phyloP scores from a whole-genome alignment of 345 rosid species.

The Crucihimalaya himalaica region DNA sequence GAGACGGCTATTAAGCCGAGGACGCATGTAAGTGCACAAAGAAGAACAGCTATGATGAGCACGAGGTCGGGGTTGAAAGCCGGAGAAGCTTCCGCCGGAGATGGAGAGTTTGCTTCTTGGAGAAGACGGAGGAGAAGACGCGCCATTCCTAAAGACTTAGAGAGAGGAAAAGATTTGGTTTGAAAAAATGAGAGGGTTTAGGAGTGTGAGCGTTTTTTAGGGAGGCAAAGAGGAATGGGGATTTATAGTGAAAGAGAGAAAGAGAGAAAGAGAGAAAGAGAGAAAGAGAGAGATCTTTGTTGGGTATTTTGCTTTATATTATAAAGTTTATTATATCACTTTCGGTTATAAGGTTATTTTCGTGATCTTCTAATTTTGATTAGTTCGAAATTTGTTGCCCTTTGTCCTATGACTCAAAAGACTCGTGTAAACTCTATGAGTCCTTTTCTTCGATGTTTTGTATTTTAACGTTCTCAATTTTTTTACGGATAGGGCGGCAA shows the following conservation, averaged over 20 bases:
- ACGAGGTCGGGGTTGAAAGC: slow-evolving; percentile 66
- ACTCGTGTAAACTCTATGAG: background rate
- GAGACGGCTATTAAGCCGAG: slow-evolving; percentile 85
- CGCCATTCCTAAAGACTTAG: slow-evolving; percentile 53
- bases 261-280: no score
- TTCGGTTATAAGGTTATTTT: slow-evolving; percentile 26
- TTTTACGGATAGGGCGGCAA: slow-evolving; percentile 3
- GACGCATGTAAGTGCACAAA: slow-evolving; percentile 83
- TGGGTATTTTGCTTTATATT: background rate
- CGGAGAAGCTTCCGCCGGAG: slow-evolving; percentile 36
- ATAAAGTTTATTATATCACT: slow-evolving; percentile 11
- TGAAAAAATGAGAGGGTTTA: slow-evolving; percentile 24
- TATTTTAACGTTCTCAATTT: slow-evolving; percentile 5
- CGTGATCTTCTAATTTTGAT: background rate
- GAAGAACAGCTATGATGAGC: slow-evolving; percentile 80
- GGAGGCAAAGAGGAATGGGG: slow-evolving; percentile 16
- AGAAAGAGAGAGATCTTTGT: background rate
- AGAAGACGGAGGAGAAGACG: slow-evolving; percentile 57
- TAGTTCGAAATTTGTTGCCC: background rate
- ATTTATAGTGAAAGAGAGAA: slow-evolving; percentile 25
- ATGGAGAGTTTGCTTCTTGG: slow-evolving; percentile 26
- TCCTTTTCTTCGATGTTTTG: slow-evolving; percentile 22
- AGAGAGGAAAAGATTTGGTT: slow-evolving; percentile 26
- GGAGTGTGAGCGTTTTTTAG: slow-evolving; percentile 34
- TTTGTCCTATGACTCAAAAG: slow-evolving; percentile 8